phyloP scores from a whole-genome alignment of 208 protist genomes.

The Endotrypanum monterogeii region DNA sequence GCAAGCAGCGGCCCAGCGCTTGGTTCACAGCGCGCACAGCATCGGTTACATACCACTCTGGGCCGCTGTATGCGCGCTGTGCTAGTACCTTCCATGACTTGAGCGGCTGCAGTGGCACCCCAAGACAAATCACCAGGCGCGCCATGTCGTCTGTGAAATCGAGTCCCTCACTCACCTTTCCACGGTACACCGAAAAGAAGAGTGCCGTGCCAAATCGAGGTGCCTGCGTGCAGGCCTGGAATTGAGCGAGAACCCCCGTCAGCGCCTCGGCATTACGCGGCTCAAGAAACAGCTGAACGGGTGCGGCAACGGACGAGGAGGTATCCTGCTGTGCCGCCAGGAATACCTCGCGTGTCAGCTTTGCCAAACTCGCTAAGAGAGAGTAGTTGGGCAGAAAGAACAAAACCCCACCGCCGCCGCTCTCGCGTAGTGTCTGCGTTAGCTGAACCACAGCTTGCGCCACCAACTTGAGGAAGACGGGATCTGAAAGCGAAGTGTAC shows the following conservation, averaged over 20 bases:
- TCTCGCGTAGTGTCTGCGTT: conserved; percentile 32
- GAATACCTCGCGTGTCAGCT: conserved; percentile 22
- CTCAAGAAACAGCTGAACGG: conserved; percentile 31
- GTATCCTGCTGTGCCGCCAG: not conserved
- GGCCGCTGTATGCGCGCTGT: conserved; percentile 68
- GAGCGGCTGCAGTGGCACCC: conserved; percentile 81
- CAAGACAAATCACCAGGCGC: conserved; percentile 94
- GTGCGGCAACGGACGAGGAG: not conserved
- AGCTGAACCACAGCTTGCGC: conserved; percentile 47
- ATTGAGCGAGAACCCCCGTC: conserved; percentile 26
- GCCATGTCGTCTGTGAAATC: conserved; percentile 95
- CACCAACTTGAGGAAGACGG: conserved; percentile 49
- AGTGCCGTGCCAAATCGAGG: conserved; percentile 23
- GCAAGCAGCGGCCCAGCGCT: conserved; percentile 95
- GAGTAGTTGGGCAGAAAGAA: conserved; percentile 94
- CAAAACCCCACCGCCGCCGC: conserved; percentile 78
- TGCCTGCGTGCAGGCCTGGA: conserved; percentile 24
- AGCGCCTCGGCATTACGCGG: conserved; percentile 35
- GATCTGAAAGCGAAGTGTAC: conserved; percentile 44
- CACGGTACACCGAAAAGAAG: conserved; percentile 93
- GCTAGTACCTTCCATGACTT: conserved; percentile 59
- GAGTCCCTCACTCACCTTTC: conserved; percentile 95
- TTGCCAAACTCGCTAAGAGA: conserved; percentile 37
- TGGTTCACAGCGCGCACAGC: conserved; percentile 96
- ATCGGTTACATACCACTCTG: conserved; percentile 90